These are phyloP conservation scores for Phytophthora lateralis DNA, from an alignment of 352 stramenopile species.

Conservation along the genomic window DNA sequence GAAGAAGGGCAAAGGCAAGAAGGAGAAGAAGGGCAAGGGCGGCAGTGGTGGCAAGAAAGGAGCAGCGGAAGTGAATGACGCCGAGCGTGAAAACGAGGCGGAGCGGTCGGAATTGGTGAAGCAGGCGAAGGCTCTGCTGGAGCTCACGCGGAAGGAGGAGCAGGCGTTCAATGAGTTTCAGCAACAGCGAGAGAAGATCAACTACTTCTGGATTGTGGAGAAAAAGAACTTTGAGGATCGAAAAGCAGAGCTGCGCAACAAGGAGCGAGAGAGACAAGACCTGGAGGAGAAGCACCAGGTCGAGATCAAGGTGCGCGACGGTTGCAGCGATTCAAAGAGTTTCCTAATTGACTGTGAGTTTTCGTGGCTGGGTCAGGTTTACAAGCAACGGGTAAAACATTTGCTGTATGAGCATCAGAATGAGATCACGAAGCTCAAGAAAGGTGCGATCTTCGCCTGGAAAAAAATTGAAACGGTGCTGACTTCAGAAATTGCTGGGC, in stretches of 20 bases:
- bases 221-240: conserved; percentile 96
- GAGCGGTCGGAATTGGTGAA: conserved; percentile 78
- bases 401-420: conserved; percentile 95
- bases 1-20: conserved; percentile 59
- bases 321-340: background rate
- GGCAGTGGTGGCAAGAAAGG: conserved; percentile 52
- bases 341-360: conserved; percentile 1
- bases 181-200: conserved; percentile 95
- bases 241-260: conserved; percentile 92
- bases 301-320: conserved; percentile 88
- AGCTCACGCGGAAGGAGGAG: conserved; percentile 90
- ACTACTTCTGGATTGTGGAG: conserved; percentile 98
- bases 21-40: conserved; percentile 58
- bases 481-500: background rate
- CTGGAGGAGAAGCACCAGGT: conserved; percentile 95
- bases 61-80: conserved; percentile 55
- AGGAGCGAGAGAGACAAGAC: conserved; percentile 94
- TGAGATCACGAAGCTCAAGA: conserved; percentile 91
- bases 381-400: conserved; percentile 97
- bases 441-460: conserved; percentile 36
- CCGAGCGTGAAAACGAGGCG: conserved; percentile 62
- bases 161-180: conserved; percentile 95
- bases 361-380: conserved; percentile 53
- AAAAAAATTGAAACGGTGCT: background rate
- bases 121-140: conserved; percentile 74